Base-by-base conservation (phyloP, 768 basidiomycete genomes). In the Rhizopogon salebrosus region DNA sequence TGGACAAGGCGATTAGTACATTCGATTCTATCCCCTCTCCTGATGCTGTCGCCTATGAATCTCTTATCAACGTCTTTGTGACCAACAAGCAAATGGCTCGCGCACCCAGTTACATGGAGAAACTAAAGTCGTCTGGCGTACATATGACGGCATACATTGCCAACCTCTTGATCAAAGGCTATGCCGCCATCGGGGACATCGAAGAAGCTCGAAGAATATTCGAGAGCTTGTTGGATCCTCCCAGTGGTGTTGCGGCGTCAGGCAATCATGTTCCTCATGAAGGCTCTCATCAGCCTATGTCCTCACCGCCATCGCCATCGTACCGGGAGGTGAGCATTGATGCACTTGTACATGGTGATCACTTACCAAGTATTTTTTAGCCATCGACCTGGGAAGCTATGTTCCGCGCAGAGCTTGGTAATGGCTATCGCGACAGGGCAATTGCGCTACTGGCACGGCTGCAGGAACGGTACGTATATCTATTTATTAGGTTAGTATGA, bases 121-220 rank as follows among this genome's bases (percentile, higher is more conserved):
- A 81, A 53, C 82, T 98, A 73, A 72, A 70, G 22, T 60, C 69
- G 1, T 73, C 78, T 6, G 82, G 83, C 29, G 82, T 94, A 7
- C 87, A 89, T 61, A 87, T 93, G 82, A 98, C 95, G 2, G 94
- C 95, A 6, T 99, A 99, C 69, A 89, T 98, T 58, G 89, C 87
- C 24, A 98, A 98, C 72, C 29, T 65, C 31, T 36, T 71, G 49
- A 77, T 83, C 64, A 77, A 80, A 61, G 85, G 81, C 3, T 80
- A 84, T 60, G 77, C 94, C 0, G 79, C 84, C 24, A 77, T 76
- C 1, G 85, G 86, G 16, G 74, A 87, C 38, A 74, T 98, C 50
- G 83, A 82, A 14, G 74, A 80, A 51, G 85, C 95, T 1, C 76
- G 95, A 35, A 69, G 65, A 31, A 71, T 95, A 51, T 99, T 99